Conservation (phyloP, 108 stramenopile genomes). For the Skeletonema marinoi region DNA sequence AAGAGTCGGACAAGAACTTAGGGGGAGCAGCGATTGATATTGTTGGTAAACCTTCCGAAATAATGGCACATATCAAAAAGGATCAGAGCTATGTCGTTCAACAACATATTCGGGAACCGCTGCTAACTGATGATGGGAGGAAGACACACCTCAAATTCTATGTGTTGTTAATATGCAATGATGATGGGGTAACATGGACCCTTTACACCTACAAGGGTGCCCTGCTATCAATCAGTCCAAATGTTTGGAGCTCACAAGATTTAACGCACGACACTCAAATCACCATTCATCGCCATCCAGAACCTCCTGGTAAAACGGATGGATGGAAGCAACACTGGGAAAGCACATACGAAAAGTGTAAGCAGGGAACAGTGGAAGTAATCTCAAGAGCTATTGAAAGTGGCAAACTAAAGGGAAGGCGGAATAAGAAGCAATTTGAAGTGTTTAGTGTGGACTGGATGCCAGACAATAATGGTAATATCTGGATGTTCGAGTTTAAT, state of each 20-base stretch:
- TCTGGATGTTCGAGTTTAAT: conserved; percentile 54
- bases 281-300: conserved; percentile 34
- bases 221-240: conserved; percentile 34
- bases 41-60: not conserved
- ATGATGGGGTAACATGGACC: conserved; percentile 27
- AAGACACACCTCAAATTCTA: conserved; percentile 60
- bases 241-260: conserved; percentile 42
- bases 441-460: conserved; percentile 50
- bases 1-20: conserved; percentile 6
- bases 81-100: conserved; percentile 47
- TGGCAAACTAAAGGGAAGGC: conserved; percentile 29
- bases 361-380: conserved; percentile 18
- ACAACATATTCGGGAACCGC: conserved; percentile 39
- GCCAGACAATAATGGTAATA: conserved; percentile 39
- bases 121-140: conserved; percentile 32
- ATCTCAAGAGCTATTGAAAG: conserved; percentile 35
- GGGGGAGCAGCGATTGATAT: not conserved
- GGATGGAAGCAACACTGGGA: conserved; percentile 21
- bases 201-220: conserved; percentile 40
- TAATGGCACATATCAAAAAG: not conserved
- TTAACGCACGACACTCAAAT: conserved; percentile 44
- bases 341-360: conserved; percentile 7
- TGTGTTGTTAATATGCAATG: conserved; percentile 21
- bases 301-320: conserved; percentile 19
- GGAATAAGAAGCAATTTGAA: conserved; percentile 49